phyloP scores from a whole-genome alignment of 805 yeast genomes.

The Nakazawaea sp. region DNA sequence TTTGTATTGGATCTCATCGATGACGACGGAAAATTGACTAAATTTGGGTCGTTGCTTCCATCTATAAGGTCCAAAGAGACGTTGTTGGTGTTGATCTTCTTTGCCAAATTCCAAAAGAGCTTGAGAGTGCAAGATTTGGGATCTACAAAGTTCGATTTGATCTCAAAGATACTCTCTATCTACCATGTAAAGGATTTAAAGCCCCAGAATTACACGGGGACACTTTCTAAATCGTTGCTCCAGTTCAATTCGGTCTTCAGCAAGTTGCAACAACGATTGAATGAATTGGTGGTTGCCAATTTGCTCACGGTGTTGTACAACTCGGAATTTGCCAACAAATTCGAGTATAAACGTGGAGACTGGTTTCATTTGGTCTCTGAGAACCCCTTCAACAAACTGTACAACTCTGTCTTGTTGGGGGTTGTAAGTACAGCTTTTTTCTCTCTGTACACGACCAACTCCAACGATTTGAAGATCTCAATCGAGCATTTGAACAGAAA shows the following conservation, averaged over 20 bases:
- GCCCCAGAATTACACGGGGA: constrained; percentile 57
- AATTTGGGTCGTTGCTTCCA: constrained; percentile 45
- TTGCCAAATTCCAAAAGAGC: constrained; percentile 26
- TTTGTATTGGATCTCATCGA: constrained; percentile 43
- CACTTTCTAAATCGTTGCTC: constrained; percentile 59
- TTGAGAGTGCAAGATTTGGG: constrained; percentile 35
- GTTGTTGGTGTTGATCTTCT: constrained; percentile 40
- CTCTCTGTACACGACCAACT: constrained; percentile 22
- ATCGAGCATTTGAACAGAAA: background rate
- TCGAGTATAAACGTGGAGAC: constrained; percentile 32
- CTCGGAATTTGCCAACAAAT: constrained; percentile 49
- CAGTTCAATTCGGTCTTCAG: constrained; percentile 61
- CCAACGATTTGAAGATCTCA: background rate
- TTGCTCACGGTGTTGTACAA: constrained; percentile 45
- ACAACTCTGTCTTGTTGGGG: constrained; percentile 61
- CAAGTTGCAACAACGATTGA: constrained; percentile 39
- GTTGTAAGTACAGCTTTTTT: constrained; percentile 49
- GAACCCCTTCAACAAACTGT: constrained; percentile 52
- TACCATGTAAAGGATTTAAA: constrained; percentile 38
- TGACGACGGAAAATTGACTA: constrained; percentile 33
- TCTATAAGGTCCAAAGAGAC: constrained; percentile 33
- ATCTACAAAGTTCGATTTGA: constrained; percentile 34
- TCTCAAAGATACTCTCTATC: constrained; percentile 36
- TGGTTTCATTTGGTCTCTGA: constrained; percentile 55
- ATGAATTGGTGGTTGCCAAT: constrained; percentile 48